Evolutionary conservation across 129 eudicot species (phyloP).

Genomic region (Helichrysum umbraculigerum): DNA sequence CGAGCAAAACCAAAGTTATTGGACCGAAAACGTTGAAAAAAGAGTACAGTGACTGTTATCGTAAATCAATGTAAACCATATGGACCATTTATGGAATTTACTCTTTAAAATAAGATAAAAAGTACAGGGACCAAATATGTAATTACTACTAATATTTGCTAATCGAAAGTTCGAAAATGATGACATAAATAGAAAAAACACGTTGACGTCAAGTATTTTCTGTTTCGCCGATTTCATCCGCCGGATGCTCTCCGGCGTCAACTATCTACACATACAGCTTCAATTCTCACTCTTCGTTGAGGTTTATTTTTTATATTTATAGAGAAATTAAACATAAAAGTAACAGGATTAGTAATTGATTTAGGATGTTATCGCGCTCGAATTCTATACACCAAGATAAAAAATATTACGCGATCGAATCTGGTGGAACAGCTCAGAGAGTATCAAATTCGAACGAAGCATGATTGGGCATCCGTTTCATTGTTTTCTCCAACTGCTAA

Average conservation of each 20-base stretch:
- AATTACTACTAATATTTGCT: too few species aligned
- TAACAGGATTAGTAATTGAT: too few species aligned
- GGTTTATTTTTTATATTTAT: not conserved
- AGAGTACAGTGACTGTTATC: too few species aligned
- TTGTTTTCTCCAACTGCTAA: constrained; percentile 82
- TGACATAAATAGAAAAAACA: not conserved
- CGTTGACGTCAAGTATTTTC: not conserved
- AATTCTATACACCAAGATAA: not conserved
- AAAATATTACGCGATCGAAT: constrained; percentile 84
- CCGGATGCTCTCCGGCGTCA: not conserved
- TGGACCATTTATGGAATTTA: too few species aligned
- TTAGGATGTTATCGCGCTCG: not conserved
- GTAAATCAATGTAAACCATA: too few species aligned
- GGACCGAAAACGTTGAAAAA: too few species aligned
- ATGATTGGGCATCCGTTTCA: constrained; percentile 94
- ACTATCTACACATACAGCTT: not conserved
- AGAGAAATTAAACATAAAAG: too few species aligned
- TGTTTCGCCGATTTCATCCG: not conserved
- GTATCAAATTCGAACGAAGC: constrained; percentile 83
- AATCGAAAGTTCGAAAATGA: too few species aligned
- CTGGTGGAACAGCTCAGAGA: constrained; percentile 96
- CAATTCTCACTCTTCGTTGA: not conserved
- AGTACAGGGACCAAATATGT: too few species aligned
- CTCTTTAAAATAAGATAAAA: too few species aligned
- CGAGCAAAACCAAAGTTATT: too few species aligned